Conservation (phyloP, 1,284 basidiomycete species). For the Agroathelia rolfsii region DNA sequence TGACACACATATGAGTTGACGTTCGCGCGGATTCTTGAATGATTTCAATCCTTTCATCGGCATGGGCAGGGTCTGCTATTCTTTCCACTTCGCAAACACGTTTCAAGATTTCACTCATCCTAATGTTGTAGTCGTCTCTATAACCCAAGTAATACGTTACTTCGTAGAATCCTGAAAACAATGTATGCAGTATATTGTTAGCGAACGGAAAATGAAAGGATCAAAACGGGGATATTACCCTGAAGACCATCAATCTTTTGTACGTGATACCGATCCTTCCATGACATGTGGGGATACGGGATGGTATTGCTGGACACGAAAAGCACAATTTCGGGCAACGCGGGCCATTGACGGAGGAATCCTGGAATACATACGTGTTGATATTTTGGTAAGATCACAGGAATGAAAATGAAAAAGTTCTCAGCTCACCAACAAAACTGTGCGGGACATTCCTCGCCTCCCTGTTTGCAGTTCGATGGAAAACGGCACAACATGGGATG, state of each 20-base stretch:
- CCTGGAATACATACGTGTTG: constrained; percentile 17
- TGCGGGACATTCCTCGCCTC: constrained; percentile 51
- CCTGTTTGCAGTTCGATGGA: constrained; percentile 43
- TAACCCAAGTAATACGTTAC: constrained; percentile 54
- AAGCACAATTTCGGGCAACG: constrained; percentile 50
- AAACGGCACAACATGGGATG: constrained; percentile 44
- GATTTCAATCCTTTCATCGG: constrained; percentile 24
- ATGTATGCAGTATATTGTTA: constrained; percentile 1
- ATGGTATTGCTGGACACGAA: constrained; percentile 50
- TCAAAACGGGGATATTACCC: constrained; percentile 20
- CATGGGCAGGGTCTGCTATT: constrained; percentile 23
- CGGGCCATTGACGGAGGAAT: constrained; percentile 47
- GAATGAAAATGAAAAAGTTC: constrained; percentile 1
- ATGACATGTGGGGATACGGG: constrained; percentile 34
- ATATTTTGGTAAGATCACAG: no score
- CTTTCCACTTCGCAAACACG: constrained; percentile 40
- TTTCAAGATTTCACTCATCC: constrained; percentile 38
- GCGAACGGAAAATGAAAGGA: constrained; percentile 1
- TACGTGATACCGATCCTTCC: constrained; percentile 40
- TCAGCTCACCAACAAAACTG: constrained; percentile 38
- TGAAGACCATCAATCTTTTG: constrained; percentile 42
- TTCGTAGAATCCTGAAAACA: constrained; percentile 42
- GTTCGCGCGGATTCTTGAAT: constrained; percentile 31
- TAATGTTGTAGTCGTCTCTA: constrained; percentile 44
- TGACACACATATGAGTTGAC: constrained; percentile 49